Evolutionary conservation across 352 stramenopile genomes (phyloP), one percentile per base, ranked within the genome.

Genomic region (Globisporangium emineosum): DNA sequence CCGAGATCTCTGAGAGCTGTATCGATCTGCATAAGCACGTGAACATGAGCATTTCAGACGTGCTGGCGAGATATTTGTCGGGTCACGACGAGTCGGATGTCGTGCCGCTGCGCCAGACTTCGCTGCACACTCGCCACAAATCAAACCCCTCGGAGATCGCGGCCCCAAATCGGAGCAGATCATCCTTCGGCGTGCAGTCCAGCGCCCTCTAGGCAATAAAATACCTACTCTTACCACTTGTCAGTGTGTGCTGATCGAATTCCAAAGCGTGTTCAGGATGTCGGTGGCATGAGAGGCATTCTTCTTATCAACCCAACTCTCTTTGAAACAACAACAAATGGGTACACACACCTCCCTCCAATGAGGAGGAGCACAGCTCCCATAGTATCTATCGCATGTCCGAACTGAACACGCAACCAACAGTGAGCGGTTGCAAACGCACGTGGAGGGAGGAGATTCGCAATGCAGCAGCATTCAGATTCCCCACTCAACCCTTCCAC

Each of bases 11-110:
- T 1, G 47, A 40, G 33, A 56, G 32, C 45, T 64, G 30, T 30
- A 42, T 62, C 7, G 62, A 57, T 12, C 51, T 57, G 21, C 37
- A 57, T 9, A 42, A 57, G 23, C 62, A 67, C 23, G 37, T 53
- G 37, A n/a, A 57, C 9, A 30, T 57, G 52, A 57, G 52, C 4
- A 57, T 57, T 7, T 29, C 52, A 9, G 52, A 30, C 19, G 52
- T 57, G 29, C 30, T 57, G 17, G 52, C 52, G 52, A 57, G 52
- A 29, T 30, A 30, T 10, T 10, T 57, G 8, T 57, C 52, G 1
- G 52, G 19, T n/a, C 45, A 64, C 2, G 58, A 64, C 47, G 58
- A 64, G 29, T 42, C 21, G 8, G 58, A 64, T 33, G 32, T 50
- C 17, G 32, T 57, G 32, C 58, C 47, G 9, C 25, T 64, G 45